Evolutionary conservation across 2,329 filamentous ascomycete genomes (phyloP).

Genomic region (Clarireedia sp.): DNA sequence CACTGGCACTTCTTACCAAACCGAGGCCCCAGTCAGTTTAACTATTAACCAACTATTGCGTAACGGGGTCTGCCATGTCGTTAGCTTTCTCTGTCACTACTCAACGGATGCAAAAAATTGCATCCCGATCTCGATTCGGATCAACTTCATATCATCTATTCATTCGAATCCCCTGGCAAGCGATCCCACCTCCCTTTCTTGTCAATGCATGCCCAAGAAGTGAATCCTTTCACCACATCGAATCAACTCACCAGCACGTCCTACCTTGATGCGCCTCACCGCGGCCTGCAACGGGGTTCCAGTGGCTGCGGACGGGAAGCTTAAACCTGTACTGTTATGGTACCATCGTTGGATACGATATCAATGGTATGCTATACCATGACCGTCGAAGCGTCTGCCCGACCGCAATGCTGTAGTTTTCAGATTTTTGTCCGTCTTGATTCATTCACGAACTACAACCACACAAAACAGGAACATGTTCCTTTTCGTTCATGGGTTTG

Average conservation of each 20-base stretch:
- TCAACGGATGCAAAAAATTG: no score
- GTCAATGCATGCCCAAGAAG: background rate
- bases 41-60: no score
- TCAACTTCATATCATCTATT: no score
- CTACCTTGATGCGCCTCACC: background rate
- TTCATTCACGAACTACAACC: background rate
- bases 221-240: background rate
- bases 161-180: no score
- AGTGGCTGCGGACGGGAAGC: background rate
- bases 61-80: no score
- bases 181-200: no score
- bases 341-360: background rate
- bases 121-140: no score
- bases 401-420: background rate
- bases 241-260: no score
- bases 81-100: no score
- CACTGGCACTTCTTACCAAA: no score
- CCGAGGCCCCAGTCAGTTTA: no score
- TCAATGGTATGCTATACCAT: background rate
- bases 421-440: background rate
- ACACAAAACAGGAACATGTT: background rate
- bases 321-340: background rate
- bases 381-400: background rate
- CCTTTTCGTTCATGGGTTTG: background rate
- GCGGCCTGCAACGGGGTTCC: background rate